Evolutionary conservation across 2,329 filamentous ascomycete species (phyloP), one percentile per base, ranked within the genome.

Genomic region (Xylariaceae sp.): DNA sequence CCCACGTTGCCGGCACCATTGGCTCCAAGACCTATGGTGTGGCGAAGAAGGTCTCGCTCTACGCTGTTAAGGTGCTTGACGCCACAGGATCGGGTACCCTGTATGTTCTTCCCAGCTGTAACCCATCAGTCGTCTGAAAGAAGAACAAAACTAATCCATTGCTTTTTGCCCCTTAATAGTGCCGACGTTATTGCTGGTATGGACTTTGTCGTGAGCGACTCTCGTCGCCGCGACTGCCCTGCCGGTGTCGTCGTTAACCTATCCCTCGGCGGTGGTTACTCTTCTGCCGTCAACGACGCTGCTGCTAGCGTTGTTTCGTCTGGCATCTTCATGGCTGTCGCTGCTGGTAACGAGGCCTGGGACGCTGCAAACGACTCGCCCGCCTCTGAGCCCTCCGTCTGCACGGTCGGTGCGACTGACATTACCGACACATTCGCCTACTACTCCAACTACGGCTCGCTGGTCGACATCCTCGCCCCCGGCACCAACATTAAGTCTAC

Each of bases 351-450:
- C 67, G 72, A 73, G 4, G 70, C 72, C 59, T 66, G 65, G 18
- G 73, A 80, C 56, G 74, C 75, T 1, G 67, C 66, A 4, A 69
- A 72, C 60, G 73, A 68, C 48, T 83, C 80, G 0, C 81, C 81
- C 0, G 80, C 79, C 1, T 79, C 78, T 0, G 76, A 76, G 9
- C 65, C 76, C 35, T 71, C 73, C n/a, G 81, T 80, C 58, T 73
- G 82, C 63, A 83, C 81, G 0, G 81, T 84, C 18, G 81, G 78
- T 4, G 79, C 81, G 51, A 76, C 78, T 37, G 74, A 77, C 63
- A 63, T 59, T 13, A 61, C 66, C 48, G 77, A 79, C 64, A 64
- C 63, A 9, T 69, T 74, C 18, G 73, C 79, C 15, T 64, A 66
- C 9, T 82, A 78, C 71, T 81, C 78, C 64, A 83, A 84, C 73